Base-by-base conservation (phyloP, 2,329 filamentous ascomycete genomes). In the Zalaria sp. region DNA sequence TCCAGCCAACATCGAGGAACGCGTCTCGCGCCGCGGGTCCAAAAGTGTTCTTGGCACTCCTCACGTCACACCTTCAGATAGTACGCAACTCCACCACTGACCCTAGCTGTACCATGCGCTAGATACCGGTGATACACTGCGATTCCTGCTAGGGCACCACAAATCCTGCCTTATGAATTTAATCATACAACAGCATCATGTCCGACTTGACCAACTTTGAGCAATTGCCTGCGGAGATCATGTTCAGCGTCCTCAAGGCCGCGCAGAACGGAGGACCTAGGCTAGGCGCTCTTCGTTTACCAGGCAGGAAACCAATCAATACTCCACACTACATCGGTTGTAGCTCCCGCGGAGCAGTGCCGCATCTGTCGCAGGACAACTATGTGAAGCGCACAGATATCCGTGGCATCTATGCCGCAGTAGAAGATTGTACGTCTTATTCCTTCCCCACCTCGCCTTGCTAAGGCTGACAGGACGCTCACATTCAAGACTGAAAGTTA, bases 291-390 rank as follows among this genome's bases (percentile, higher is more conserved):
- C 63, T 96, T 25, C 63, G 69, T 4, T 58, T 91, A 4, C 68
- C 65, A 60, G 52, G 77, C 62, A 72, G 83, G 45, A 74, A 70
- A 47, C 62, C 71, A n/a, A 70, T 95, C 48, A 67, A 82, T 18
- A 98, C 91, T 27, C 91, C 91, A 35, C 81, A 83, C 57, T 93
- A 82, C 59, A 66, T 94, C 44, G 80, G 77, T 39, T 69, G 83
- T 49, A 83, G 83, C 3, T 95, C 91, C 29, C 75, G 91, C 53
- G 91, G 91, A 25, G 76, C 75, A 1, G 68, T 96, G 31, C 87
- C 91, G 40, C 91, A 98, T 64, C 64, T 98, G 49, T 83, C 88
- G 3, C 88, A 87, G 34, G 91, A 98, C 66, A 82, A 82, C 46
- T 68, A 91, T 49, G 59, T 64, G 34, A 79, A 76, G 42, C 69